Evolutionary conservation across 345 rosid genomes (phyloP), one percentile per base, ranked within the genome.

Genomic region (Brassica carinata): DNA sequence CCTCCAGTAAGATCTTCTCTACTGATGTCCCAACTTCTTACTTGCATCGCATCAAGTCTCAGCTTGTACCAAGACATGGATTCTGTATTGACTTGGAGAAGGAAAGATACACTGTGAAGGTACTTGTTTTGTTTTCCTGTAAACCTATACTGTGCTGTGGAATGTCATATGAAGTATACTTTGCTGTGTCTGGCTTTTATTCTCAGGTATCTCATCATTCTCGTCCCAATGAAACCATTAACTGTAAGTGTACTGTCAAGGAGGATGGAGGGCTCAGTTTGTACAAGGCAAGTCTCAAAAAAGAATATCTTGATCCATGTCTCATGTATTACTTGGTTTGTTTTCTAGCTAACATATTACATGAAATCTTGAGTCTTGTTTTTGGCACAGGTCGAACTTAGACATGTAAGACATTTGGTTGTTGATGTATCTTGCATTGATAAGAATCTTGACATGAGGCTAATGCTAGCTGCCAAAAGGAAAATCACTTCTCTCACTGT

Each of bases 361-460:
- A 1, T 17, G 51, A 31, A 79, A 65, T 34, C 19, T 45, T 10
- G 34, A n/a, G 26, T 58, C 33, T 64, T 64, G 13, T 14, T 76
- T 43, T 80, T n/a, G 5, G 1, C 67, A 76, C 72, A 91, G 96
- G 81, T 79, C 3, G 89, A 88, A 11, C 79, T 85, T 40, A 82
- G 73, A 69, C 87, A n/a, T 27, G 62, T 85, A 40, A 87, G 90
- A 51, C 85, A 91, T 59, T 78, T 91, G 87, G 83, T 88, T 48
- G 68, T 65, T 26, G 96, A 92, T 76, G 72, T 88, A 45, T 87
- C 91, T 0, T 91, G 91, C 81, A 86, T 88, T 62, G 83, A 84
- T 70, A 88, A 81, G 86, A 82, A 87, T 87, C 77, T 89, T 3
- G 98, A 91, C 78, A 74, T 93, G 81, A 89, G 98, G 87, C 76